Evolutionary conservation across 2,329 filamentous ascomycete genomes (phyloP).

Genomic region (Penicillium sp.): DNA sequence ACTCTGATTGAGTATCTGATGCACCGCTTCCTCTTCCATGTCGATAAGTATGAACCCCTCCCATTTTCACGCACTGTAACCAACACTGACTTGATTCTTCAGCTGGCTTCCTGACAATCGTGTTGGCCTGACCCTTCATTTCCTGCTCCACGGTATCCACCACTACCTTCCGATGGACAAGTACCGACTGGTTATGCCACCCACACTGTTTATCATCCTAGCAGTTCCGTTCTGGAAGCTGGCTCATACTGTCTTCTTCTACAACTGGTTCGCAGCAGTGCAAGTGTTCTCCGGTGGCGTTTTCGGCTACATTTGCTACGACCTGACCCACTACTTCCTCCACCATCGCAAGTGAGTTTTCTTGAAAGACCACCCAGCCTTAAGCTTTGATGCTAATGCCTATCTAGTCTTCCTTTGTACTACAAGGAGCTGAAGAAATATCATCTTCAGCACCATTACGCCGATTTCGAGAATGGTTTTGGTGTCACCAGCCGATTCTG

Average conservation of each 20-base stretch:
- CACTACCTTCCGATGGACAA: constrained; percentile 99
- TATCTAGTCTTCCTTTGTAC: constrained; percentile 73
- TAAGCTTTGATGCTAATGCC: constrained; percentile 16
- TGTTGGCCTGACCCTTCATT: constrained; percentile 83
- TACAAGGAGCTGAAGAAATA: constrained; percentile 96
- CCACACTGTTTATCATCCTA: constrained; percentile 79
- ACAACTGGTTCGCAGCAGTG: constrained; percentile 80
- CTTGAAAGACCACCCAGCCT: background rate
- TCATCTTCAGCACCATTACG: constrained; percentile 95
- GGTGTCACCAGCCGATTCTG: constrained; percentile 96
- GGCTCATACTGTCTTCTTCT: constrained; percentile 79
- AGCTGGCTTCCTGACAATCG: constrained; percentile 91
- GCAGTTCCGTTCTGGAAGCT: constrained; percentile 92
- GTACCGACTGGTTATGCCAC: constrained; percentile 96
- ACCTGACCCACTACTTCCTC: constrained; percentile 97
- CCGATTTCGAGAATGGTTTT: constrained; percentile 96
- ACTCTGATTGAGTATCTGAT: constrained; percentile 86
- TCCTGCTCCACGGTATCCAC: constrained; percentile 93
- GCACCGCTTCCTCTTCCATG: constrained; percentile 90
- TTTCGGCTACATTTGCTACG: constrained; percentile 95
- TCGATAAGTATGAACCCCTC: constrained; percentile 73
- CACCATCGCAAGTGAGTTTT: constrained; percentile 80
- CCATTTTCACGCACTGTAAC: background rate
- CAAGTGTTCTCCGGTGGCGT: constrained; percentile 86
- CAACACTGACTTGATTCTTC: constrained; percentile 24